These are phyloP conservation scores for Neurospora tetrasperma DNA, from an alignment of 495 filamentous ascomycete species.

Conservation along the genomic window DNA sequence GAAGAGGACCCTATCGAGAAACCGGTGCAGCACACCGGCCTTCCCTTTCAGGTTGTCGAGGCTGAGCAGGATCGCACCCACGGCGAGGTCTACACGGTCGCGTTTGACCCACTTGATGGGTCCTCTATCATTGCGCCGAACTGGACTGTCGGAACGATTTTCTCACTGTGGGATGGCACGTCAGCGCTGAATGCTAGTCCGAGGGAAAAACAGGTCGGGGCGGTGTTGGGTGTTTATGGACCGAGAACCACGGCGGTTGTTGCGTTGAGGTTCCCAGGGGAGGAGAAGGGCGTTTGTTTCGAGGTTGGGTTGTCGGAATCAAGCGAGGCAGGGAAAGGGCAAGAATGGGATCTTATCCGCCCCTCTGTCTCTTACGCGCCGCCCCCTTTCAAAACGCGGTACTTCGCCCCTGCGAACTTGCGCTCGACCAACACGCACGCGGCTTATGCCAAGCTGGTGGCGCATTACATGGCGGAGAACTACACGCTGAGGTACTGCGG, in stretches of 20 bases:
- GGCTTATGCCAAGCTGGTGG: slow-evolving; percentile 33
- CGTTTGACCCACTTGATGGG: slow-evolving; percentile 46
- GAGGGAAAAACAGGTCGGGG: slow-evolving; percentile 27
- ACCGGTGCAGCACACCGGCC: slow-evolving; percentile 3
- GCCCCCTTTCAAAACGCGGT: slow-evolving; percentile 27
- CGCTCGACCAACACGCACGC: slow-evolving; percentile 33
- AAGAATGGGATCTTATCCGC: slow-evolving; percentile 25
- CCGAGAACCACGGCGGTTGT: slow-evolving; percentile 41
- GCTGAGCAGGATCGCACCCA: not conserved
- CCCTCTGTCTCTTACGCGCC: slow-evolving; percentile 19
- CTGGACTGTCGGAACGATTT: slow-evolving; percentile 43
- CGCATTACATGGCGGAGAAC: slow-evolving; percentile 27
- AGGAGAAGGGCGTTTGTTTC: slow-evolving; percentile 21
- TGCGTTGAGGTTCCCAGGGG: slow-evolving; percentile 31
- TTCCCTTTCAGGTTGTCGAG: not conserved
- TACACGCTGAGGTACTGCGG: slow-evolving; percentile 44
- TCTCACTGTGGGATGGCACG: slow-evolving; percentile 39
- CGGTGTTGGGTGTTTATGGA: slow-evolving; percentile 41
- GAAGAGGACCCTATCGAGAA: slow-evolving; percentile 44
- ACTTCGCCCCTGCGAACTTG: slow-evolving; percentile 46
- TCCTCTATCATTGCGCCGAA: slow-evolving; percentile 45
- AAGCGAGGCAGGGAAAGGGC: not conserved
- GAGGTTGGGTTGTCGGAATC: slow-evolving; percentile 29
- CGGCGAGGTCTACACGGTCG: slow-evolving; percentile 40
- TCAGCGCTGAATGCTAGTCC: slow-evolving; percentile 31